Percentiles rank a stretch among this genome's conserved stretches.
These are phyloP conservation scores for Saccharomycodes ludwigii DNA, from an alignment of 805 yeast genomes.

Conservation along the genomic window DNA sequence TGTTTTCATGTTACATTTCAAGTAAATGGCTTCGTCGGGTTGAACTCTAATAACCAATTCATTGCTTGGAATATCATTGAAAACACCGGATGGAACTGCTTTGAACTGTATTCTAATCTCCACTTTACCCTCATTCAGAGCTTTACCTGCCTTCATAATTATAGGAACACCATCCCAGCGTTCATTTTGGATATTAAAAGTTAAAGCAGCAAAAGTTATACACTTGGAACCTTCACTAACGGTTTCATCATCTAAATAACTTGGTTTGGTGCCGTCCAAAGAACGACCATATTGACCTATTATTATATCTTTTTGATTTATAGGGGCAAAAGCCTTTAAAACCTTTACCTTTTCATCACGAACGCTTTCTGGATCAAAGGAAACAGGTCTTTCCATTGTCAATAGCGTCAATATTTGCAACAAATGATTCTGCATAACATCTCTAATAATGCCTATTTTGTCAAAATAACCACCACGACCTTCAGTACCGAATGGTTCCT, in stretches of 20 bases:
- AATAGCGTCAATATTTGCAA: constrained; percentile 83
- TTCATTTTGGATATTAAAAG: constrained; percentile 72
- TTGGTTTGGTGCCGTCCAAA: constrained; percentile 81
- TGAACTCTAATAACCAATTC: constrained; percentile 91
- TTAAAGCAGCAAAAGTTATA: constrained; percentile 84
- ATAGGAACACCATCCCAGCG: constrained; percentile 98
- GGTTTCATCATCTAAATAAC: constrained; percentile 84
- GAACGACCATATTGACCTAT: constrained; percentile 83
- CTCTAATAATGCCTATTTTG: constrained; percentile 87
- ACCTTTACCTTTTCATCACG: constrained; percentile 96
- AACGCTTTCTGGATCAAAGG: constrained; percentile 84
- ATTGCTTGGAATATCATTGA: constrained; percentile 71
- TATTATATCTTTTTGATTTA: constrained; percentile 53
- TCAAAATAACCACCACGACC: constrained; percentile 99
- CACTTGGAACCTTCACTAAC: constrained; percentile 74
- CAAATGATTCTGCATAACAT: constrained; percentile 96
- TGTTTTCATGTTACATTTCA: constrained; percentile 85
- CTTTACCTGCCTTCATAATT: constrained; percentile 93
- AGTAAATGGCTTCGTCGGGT: constrained; percentile 87
- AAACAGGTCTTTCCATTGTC: constrained; percentile 91
- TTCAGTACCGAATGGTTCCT: constrained; percentile 98
- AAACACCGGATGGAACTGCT: constrained; percentile 73
- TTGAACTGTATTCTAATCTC: constrained; percentile 90
- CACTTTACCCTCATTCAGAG: constrained; percentile 88
- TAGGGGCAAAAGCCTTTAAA: constrained; percentile 63